Conservation (phyloP, 257 asterid species). For the Lithospermum erythrorhizon region DNA sequence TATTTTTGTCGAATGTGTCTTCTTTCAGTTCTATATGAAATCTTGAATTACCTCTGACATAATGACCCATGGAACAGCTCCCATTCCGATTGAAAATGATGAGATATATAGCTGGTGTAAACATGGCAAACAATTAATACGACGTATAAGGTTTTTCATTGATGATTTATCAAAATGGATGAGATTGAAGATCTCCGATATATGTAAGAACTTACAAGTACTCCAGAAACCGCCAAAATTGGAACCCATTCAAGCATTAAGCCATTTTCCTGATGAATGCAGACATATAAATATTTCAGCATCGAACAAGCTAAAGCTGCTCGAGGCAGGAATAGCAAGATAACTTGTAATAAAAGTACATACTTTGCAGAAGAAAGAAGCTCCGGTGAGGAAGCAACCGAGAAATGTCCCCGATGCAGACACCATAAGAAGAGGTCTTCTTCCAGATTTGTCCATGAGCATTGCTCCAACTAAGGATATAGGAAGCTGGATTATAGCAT, state of each 20-base stretch:
- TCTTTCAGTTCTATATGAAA: too few relatives aligned
- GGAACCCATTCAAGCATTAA: constrained; percentile 9
- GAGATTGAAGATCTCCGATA: not conserved
- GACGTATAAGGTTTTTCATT: not conserved
- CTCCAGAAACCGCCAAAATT: constrained; percentile 10
- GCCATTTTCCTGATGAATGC: constrained; percentile 5
- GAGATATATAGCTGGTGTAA: constrained; percentile 15
- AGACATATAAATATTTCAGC: not conserved
- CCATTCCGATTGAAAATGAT: constrained; percentile 21
- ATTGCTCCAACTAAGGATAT: constrained; percentile 13
- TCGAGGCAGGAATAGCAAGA: too few relatives aligned
- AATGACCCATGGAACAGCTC: constrained; percentile 23
- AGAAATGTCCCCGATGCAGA: constrained; percentile 17
- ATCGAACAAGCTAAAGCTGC: not conserved
- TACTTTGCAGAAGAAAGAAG: constrained; percentile 21
- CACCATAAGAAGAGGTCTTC: constrained; percentile 24
- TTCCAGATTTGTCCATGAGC: constrained; percentile 17
- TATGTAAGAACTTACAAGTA: constrained; percentile 5
- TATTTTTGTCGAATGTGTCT: not conserved
- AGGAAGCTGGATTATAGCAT: not conserved
- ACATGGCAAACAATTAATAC: not conserved
- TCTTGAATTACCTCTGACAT: constrained; percentile 20
- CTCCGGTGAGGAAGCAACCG: constrained; percentile 14
- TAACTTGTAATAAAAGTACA: not conserved
- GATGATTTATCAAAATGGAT: not conserved